Conservation (phyloP, 805 yeast genomes). For the Lachancea quebecensis region DNA sequence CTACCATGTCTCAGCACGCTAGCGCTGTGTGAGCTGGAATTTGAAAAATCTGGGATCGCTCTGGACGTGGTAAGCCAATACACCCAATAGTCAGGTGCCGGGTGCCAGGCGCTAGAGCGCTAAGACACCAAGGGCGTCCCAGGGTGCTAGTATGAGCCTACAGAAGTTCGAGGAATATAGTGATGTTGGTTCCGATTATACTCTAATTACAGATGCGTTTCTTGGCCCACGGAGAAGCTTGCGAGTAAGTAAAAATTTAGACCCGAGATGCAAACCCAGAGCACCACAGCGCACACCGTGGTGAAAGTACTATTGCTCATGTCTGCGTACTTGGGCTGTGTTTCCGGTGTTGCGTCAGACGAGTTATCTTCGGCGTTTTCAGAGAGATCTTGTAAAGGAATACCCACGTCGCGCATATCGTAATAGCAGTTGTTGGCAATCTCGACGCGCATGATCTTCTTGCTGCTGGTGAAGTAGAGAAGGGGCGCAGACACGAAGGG, state of each 20-base stretch:
- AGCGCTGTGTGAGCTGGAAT: too few species aligned
- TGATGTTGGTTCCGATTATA: not conserved
- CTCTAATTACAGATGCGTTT: slow-evolving; percentile 28
- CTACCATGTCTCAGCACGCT: too few species aligned
- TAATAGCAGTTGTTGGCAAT: slow-evolving; percentile 15
- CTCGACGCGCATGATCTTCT: slow-evolving; percentile 58
- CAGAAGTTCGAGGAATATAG: not conserved
- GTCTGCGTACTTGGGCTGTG: slow-evolving; percentile 26
- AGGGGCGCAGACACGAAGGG: slow-evolving; percentile 89
- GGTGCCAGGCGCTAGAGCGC: not conserved
- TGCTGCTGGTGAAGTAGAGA: slow-evolving; percentile 68
- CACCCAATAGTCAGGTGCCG: too few species aligned
- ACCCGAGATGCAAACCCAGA: slow-evolving; percentile 64
- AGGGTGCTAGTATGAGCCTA: not conserved
- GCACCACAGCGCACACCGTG: slow-evolving; percentile 43
- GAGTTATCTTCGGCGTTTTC: not conserved
- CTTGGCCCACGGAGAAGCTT: slow-evolving; percentile 42
- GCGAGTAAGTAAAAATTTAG: slow-evolving; percentile 60
- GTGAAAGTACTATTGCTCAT: slow-evolving; percentile 42
- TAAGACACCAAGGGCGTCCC: too few species aligned
- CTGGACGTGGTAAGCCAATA: not conserved
- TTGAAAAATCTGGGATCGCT: not conserved
- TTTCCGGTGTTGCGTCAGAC: not conserved
- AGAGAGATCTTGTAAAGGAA: slow-evolving; percentile 1
- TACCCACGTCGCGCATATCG: slow-evolving; percentile 8